A percentile compares a stretch with the other conserved stretches of the same genome.
These are phyloP conservation scores for Diversispora eburnea DNA, from an alignment of 192 early-diverging fungal species.

Conservation along the genomic window DNA sequence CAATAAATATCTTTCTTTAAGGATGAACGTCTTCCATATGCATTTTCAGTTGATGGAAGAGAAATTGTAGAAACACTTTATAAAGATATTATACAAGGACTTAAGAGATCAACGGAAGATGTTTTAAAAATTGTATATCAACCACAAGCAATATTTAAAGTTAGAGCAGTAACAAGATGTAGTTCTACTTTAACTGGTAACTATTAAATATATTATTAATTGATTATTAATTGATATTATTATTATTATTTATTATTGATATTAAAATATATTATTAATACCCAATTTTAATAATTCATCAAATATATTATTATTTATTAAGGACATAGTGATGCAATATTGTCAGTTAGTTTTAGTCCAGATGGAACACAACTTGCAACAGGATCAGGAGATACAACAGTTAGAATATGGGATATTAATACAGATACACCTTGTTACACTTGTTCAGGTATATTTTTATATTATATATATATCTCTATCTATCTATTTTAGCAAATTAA, in stretches of 20 bases:
- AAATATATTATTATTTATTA: not conserved
- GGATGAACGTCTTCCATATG: slow-evolving; percentile 89
- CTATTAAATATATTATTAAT: not conserved
- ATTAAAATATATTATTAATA: not conserved
- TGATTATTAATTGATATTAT: not conserved
- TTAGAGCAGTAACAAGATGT: slow-evolving; percentile 91
- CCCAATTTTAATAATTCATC: too few species aligned
- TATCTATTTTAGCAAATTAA: not conserved
- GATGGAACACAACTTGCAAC: slow-evolving; percentile 89
- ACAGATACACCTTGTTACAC: slow-evolving; percentile 93
- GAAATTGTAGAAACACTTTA: slow-evolving; percentile 77
- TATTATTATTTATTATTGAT: not conserved
- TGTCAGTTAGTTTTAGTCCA: slow-evolving; percentile 85
- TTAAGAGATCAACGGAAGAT: slow-evolving; percentile 82
- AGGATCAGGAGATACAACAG: slow-evolving; percentile 91
- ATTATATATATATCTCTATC: not conserved
- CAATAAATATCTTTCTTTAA: slow-evolving; percentile 32
- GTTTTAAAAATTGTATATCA: slow-evolving; percentile 87
- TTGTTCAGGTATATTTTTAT: slow-evolving; percentile 46
- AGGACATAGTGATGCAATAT: slow-evolving; percentile 93
- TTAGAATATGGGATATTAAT: slow-evolving; percentile 95
- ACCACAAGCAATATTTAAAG: slow-evolving; percentile 94
- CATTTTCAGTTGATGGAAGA: slow-evolving; percentile 84
- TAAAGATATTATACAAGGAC: slow-evolving; percentile 73
- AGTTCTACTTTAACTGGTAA: slow-evolving; percentile 75